Percentiles rank a stretch among this genome's conserved stretches.
phyloP scores from a whole-genome alignment of 306 rosid genomes.

The Morella rubra region DNA sequence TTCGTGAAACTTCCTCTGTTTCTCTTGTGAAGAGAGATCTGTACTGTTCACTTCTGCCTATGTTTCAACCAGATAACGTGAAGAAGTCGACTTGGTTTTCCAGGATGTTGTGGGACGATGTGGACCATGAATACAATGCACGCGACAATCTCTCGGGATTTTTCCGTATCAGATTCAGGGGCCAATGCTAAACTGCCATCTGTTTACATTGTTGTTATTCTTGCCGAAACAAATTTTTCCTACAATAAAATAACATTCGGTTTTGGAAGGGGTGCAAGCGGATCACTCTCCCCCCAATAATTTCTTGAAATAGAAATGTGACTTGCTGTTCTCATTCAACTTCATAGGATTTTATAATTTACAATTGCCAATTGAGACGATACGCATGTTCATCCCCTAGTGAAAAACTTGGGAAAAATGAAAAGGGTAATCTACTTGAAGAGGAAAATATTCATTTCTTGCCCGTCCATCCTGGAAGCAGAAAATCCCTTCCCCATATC shows the following conservation, averaged over 20 bases:
- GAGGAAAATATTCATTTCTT: too few species aligned
- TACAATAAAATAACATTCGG: background rate
- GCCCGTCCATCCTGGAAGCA: background rate
- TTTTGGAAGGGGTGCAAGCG: background rate
- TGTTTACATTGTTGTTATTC: background rate
- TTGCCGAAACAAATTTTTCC: too few species aligned
- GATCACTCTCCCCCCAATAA: background rate
- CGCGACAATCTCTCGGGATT: constrained; percentile 13
- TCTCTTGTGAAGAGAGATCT: constrained; percentile 13
- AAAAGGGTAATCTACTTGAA: too few species aligned
- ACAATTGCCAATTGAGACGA: too few species aligned
- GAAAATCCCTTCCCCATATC: background rate
- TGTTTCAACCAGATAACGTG: background rate
- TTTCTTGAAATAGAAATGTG: background rate
- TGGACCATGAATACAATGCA: background rate
- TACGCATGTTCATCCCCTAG: too few species aligned
- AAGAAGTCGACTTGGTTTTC: background rate
- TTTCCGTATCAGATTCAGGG: constrained; percentile 1
- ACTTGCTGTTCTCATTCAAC: background rate
- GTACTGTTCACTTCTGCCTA: background rate
- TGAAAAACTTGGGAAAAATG: too few species aligned
- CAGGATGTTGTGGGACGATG: constrained; percentile 4
- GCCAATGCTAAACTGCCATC: background rate
- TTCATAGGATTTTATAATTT: too few species aligned
- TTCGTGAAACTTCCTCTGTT: background rate